Base-by-base conservation (phyloP, 495 filamentous ascomycete genomes). In the Pyrenopolyporus hunteri region DNA sequence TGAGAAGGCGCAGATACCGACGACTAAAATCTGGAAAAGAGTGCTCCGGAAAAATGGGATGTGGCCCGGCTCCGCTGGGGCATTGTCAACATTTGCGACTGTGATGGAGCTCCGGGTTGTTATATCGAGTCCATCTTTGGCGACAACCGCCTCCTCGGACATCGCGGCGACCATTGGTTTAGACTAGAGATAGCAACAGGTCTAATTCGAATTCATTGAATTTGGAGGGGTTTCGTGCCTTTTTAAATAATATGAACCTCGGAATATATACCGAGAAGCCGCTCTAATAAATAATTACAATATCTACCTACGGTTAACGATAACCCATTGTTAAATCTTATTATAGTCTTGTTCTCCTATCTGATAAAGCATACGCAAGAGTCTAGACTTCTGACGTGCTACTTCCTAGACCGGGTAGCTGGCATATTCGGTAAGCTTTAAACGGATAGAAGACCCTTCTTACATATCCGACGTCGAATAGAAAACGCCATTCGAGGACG, bases 21-120 rank as follows among this genome's bases (percentile, higher is more conserved):
- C 62, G 3, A 68, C 62, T 4, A 60, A 49, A 7, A 64, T 60
- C n/a, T 68, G 61, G 23, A 68, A 68, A 13, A 68, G 51, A 0
- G 65, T 68, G 33, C 57, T 43, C 2, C 61, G 52, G 26, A 43
- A 68, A 51, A 60, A 66, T 20, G 40, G 13, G 22, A 66, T 16
- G 8, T 32, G 9, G n/a, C 17, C 11, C 3, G 31, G 6, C 1
- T n/a, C 25, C 11, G 46, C 22, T 11, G 47, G 25, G 7, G 10
- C 13, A 29, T 6, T 25, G 1, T 43, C 56, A 2, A 40, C 25
- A 9, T 51, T 42, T 26, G 32, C 50, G 19, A 47, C 32, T 4
- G 13, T 36, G 13, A 63, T 32, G 8, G 44, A 52, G 2, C 17
- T 17, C 11, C 23, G 45, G 0, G 32, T 28, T 3, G 44, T 22